phyloP scores from a whole-genome alignment of 1,284 basidiomycete genomes.

The Sparassis latifolia region DNA sequence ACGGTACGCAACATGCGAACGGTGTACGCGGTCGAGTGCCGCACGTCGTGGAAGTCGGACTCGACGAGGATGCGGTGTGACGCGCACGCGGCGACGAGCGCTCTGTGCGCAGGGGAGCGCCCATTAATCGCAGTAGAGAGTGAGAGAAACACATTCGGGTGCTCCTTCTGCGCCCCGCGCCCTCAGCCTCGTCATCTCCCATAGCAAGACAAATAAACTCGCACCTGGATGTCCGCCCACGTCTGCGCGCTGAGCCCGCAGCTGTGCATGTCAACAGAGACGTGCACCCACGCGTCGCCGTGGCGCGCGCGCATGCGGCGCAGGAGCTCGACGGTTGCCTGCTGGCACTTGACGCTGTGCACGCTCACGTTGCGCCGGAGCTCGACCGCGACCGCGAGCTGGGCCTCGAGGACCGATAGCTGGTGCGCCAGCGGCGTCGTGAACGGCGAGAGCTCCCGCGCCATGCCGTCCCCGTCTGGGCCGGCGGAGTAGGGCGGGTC shows the following conservation, averaged over 20 bases:
- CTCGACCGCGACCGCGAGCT: constrained; percentile 71
- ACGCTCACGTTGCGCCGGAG: constrained; percentile 66
- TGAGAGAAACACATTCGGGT: constrained; percentile 71
- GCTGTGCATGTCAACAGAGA: constrained; percentile 75
- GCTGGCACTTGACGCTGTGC: constrained; percentile 72
- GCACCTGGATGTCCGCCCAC: constrained; percentile 62
- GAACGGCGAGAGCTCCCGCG: constrained; percentile 58
- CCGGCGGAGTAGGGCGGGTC: constrained; percentile 17
- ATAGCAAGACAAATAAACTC: constrained; percentile 8
- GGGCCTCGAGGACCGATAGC: constrained; percentile 62
- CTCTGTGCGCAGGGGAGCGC: constrained; percentile 51
- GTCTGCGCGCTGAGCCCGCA: constrained; percentile 68
- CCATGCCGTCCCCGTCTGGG: constrained; percentile 11
- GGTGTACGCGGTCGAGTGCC: constrained; percentile 46
- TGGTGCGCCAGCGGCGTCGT: constrained; percentile 71
- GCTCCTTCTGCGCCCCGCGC: constrained; percentile 40
- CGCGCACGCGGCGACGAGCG: constrained; percentile 53
- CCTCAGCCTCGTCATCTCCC: not conserved
- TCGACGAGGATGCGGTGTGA: constrained; percentile 66
- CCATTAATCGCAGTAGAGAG: constrained; percentile 73
- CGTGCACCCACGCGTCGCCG: constrained; percentile 44
- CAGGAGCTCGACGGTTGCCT: constrained; percentile 58
- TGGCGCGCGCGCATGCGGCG: constrained; percentile 44
- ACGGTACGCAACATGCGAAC: constrained; percentile 64
- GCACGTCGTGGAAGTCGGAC: constrained; percentile 64